A percentile compares a stretch with the other conserved stretches of the same genome.
phyloP scores from a whole-genome alignment of 257 asterid species.

The Verbascum thapsus region DNA sequence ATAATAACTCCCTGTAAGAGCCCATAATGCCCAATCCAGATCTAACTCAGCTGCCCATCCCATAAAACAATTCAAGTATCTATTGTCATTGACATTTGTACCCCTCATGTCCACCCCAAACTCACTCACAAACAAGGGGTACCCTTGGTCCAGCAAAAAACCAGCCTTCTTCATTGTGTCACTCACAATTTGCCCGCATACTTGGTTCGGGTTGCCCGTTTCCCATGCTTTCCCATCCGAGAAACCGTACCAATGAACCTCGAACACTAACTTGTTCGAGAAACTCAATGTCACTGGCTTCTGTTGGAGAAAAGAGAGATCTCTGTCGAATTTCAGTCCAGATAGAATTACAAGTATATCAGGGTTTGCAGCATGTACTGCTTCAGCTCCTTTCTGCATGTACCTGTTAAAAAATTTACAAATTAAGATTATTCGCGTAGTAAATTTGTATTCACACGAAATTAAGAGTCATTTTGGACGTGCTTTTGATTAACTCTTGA shows the following conservation, averaged over 20 bases:
- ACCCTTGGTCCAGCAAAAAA: constrained; percentile 73
- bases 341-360: constrained; percentile 71
- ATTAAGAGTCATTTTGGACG: no score
- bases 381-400: constrained; percentile 90
- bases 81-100: constrained; percentile 76
- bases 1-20: constrained; percentile 83
- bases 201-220: constrained; percentile 69
- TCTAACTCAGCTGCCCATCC: constrained; percentile 93
- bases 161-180: constrained; percentile 53
- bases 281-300: constrained; percentile 56
- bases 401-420: constrained; percentile 57
- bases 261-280: constrained; percentile 62
- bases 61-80: constrained; percentile 80
- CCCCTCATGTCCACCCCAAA: constrained; percentile 87
- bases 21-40: constrained; percentile 92
- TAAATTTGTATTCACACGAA: not conserved
- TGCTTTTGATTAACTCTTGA: no score
- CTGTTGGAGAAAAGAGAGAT: constrained; percentile 58
- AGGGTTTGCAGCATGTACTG: constrained; percentile 83
- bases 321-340: constrained; percentile 69
- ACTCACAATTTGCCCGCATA: constrained; percentile 60
- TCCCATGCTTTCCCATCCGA: constrained; percentile 71
- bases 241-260: constrained; percentile 90
- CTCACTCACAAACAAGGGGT: constrained; percentile 89
- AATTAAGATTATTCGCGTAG: no score